phyloP scores from a whole-genome alignment of 1,284 basidiomycete genomes.

The Rhodotorula sp. region DNA sequence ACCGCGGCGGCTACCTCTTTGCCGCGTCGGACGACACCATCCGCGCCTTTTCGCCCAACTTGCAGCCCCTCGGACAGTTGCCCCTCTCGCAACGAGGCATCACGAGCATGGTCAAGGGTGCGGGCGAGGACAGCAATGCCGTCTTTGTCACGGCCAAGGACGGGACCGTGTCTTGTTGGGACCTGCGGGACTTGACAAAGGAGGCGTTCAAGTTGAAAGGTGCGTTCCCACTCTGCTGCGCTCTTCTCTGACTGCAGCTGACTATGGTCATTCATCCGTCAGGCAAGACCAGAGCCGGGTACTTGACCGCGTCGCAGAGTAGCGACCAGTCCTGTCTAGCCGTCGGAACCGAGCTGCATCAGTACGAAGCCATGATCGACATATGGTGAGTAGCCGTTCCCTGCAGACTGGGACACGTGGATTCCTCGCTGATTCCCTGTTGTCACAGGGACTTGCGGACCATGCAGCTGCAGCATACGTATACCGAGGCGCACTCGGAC shows the following conservation, averaged over 20 bases:
- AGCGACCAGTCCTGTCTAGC: slow-evolving; percentile 46
- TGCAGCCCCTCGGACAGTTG: slow-evolving; percentile 34
- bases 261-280: not conserved
- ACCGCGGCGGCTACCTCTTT: slow-evolving; percentile 33
- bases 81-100: slow-evolving; percentile 25
- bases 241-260: not conserved
- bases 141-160: slow-evolving; percentile 40
- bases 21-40: slow-evolving; percentile 41
- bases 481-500: slow-evolving; percentile 55
- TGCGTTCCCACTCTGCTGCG: not conserved
- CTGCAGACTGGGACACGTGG: not conserved
- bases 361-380: slow-evolving; percentile 53
- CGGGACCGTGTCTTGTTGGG: slow-evolving; percentile 36
- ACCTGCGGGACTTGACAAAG: slow-evolving; percentile 28
- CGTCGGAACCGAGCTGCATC: slow-evolving; percentile 52
- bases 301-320: slow-evolving; percentile 37
- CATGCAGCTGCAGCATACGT: slow-evolving; percentile 49
- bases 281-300: slow-evolving; percentile 39
- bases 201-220: slow-evolving; percentile 37
- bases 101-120: slow-evolving; percentile 23
- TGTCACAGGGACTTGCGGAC: slow-evolving; percentile 50
- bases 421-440: not conserved
- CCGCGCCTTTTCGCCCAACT: slow-evolving; percentile 29
- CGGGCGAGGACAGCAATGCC: slow-evolving; percentile 30
- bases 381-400: slow-evolving; percentile 48